These are phyloP conservation scores for Plasmodiophora brassicae DNA, from an alignment of 208 protist genomes.

Conservation along the genomic window DNA sequence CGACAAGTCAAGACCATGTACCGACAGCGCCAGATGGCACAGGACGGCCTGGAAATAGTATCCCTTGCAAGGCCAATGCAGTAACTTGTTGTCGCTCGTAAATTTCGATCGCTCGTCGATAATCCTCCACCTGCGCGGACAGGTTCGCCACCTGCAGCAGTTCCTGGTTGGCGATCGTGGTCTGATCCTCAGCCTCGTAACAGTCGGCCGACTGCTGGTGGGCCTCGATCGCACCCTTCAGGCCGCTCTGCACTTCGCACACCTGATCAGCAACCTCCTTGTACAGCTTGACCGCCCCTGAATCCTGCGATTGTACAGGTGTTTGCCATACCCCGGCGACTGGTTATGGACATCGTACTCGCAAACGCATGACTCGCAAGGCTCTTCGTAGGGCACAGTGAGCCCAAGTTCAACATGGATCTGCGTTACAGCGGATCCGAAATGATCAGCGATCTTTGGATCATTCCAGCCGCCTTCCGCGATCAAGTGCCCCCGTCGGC, in stretches of 20 bases:
- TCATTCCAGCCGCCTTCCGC: too few species aligned
- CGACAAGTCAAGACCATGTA: background rate
- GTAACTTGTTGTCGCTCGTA: constrained; percentile 28
- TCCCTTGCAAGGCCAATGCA: background rate
- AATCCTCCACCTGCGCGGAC: background rate
- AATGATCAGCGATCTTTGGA: too few species aligned
- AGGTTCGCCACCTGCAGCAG: background rate
- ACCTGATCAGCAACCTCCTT: background rate
- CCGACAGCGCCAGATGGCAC: constrained; percentile 10
- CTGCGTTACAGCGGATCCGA: too few species aligned
- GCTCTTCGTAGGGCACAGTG: too few species aligned
- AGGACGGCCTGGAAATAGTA: constrained; percentile 25
- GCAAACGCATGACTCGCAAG: too few species aligned
- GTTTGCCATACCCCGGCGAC: too few species aligned
- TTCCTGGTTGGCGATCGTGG: background rate
- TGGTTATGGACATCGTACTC: too few species aligned
- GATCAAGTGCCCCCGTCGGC: too few species aligned
- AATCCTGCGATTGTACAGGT: too few species aligned
- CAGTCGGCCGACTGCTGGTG: background rate
- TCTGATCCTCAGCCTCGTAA: background rate
- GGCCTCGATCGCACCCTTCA: constrained; percentile 1
- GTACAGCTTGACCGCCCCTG: background rate
- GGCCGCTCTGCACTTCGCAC: background rate
- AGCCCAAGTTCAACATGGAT: too few species aligned
- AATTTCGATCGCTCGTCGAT: background rate